Evolutionary conservation across 139 green algal genomes (phyloP).

Genomic region (Chlorella sp.): DNA sequence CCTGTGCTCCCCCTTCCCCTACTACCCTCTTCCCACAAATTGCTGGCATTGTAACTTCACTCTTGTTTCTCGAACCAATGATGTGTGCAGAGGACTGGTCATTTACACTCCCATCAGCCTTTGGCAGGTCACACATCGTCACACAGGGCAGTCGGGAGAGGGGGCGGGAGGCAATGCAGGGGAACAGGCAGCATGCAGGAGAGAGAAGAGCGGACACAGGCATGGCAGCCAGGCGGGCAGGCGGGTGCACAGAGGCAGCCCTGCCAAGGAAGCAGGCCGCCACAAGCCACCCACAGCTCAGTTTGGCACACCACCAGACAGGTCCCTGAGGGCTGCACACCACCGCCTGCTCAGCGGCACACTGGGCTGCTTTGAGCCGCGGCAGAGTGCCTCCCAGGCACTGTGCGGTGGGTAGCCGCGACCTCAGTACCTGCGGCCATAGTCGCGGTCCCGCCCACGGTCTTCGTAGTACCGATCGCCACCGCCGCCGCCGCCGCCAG

Average conservation of each 20-base stretch:
- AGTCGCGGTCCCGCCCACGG: constrained; percentile 14
- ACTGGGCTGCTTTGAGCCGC: too few species aligned
- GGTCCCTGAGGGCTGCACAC: too few species aligned
- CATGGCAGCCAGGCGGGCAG: not conserved
- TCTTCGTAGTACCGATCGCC: constrained; percentile 6
- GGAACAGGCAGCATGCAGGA: too few species aligned
- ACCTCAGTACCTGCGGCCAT: constrained; percentile 21
- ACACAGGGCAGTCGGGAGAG: not conserved
- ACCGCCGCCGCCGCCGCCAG: constrained; percentile 1
- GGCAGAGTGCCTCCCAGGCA: too few species aligned
- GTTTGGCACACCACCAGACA: too few species aligned
- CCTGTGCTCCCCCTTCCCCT: not conserved
- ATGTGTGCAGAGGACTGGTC: not conserved
- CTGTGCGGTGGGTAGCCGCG: not conserved
- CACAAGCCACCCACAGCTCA: too few species aligned
- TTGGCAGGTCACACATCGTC: not conserved
- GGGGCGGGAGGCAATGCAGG: too few species aligned
- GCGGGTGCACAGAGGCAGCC: not conserved
- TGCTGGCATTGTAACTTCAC: not conserved
- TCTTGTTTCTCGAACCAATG: not conserved
- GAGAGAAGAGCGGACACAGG: not conserved
- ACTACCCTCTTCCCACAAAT: too few species aligned
- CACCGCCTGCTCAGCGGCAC: too few species aligned
- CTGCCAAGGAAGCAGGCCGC: not conserved
- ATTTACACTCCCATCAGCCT: not conserved